Conservation (phyloP, 192 early-diverging fungal species). For the Glomus cerebriforme region DNA sequence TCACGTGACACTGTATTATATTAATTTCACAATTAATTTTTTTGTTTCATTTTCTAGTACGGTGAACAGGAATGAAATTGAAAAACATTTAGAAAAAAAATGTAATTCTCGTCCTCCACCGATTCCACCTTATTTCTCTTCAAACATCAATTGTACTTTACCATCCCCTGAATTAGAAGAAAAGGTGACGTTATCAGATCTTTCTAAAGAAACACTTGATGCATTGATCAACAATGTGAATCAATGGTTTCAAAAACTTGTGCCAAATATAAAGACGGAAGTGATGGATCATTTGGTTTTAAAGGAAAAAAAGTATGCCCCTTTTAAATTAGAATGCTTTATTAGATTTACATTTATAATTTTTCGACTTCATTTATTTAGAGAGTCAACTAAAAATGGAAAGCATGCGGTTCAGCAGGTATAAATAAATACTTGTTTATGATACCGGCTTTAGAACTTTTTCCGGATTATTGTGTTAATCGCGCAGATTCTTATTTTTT, state of each 20-base stretch:
- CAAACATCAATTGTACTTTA: constrained; percentile 23
- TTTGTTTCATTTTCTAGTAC: constrained; percentile 4
- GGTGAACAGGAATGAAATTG: constrained; percentile 7
- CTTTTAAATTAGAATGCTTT: not conserved
- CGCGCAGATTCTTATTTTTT: not conserved
- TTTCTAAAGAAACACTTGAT: constrained; percentile 16
- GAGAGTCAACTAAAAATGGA: constrained; percentile 41
- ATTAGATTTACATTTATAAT: not conserved
- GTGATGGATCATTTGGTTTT: constrained; percentile 20
- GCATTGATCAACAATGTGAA: constrained; percentile 13
- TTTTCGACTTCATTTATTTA: constrained; percentile 11
- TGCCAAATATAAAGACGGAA: not conserved
- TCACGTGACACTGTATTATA: not conserved
- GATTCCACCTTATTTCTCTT: constrained; percentile 18
- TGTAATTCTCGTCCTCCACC: constrained; percentile 23
- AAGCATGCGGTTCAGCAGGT: constrained; percentile 59
- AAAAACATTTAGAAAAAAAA: constrained; percentile 22
- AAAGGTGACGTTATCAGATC: constrained; percentile 10
- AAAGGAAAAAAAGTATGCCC: constrained; percentile 11
- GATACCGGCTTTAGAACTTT: not conserved
- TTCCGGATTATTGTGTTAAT: not conserved
- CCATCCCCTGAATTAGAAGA: not conserved
- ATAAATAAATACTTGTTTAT: not conserved
- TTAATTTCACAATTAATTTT: not conserved
- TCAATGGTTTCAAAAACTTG: constrained; percentile 5